Evolutionary conservation across 1,284 basidiomycete species (phyloP).

Genomic region (Cerioporus squamosus): DNA sequence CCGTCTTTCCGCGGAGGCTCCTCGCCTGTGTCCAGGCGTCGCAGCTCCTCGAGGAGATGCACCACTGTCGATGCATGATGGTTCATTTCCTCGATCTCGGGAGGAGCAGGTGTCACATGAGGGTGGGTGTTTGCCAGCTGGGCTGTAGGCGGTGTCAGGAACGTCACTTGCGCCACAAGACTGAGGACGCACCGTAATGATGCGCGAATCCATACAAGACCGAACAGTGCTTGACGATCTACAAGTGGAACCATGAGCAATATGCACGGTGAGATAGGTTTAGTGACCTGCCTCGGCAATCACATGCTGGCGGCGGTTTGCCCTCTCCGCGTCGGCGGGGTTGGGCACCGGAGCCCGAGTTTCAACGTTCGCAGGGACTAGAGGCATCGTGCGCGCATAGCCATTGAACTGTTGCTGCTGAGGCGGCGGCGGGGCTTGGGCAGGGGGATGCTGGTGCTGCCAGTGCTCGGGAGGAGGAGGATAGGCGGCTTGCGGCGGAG

Average conservation of each 20-base stretch:
- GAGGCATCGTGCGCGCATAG: slow-evolving; percentile 30
- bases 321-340: slow-evolving; percentile 24
- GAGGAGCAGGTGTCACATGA: slow-evolving; percentile 51
- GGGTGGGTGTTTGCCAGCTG: slow-evolving; percentile 37
- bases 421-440: slow-evolving; percentile 18
- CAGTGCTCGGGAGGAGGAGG: slow-evolving; percentile 40
- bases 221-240: slow-evolving; percentile 68
- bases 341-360: slow-evolving; percentile 24
- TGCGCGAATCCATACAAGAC: slow-evolving; percentile 64
- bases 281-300: slow-evolving; percentile 25
- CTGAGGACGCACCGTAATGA: slow-evolving; percentile 55
- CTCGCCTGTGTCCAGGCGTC: slow-evolving; percentile 40
- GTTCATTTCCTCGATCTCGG: slow-evolving; percentile 70
- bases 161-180: not conserved
- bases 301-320: slow-evolving; percentile 25
- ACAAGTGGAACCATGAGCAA: slow-evolving; percentile 14
- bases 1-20: slow-evolving; percentile 36
- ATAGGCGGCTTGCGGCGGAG: slow-evolving; percentile 24
- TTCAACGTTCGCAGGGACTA: slow-evolving; percentile 43
- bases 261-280: slow-evolving; percentile 5
- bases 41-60: slow-evolving; percentile 65
- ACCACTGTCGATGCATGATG: slow-evolving; percentile 65
- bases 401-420: slow-evolving; percentile 28
- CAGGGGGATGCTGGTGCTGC: slow-evolving; percentile 31
- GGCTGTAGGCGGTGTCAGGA: slow-evolving; percentile 36